phyloP scores from a whole-genome alignment of 2,329 filamentous ascomycete species.

The Diplodia mutila region DNA sequence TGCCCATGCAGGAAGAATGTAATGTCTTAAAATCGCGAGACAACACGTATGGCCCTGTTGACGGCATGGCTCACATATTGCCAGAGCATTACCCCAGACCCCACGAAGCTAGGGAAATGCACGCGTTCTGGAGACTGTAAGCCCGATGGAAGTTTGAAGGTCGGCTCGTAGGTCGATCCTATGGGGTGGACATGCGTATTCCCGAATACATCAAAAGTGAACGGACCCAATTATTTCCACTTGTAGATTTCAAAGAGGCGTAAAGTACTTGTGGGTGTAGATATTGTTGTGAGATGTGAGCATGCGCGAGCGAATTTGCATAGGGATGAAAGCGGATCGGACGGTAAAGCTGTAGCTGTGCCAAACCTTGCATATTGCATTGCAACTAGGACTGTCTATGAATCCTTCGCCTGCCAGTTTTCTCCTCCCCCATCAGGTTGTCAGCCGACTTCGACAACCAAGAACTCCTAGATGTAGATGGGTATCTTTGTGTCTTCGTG shows the following conservation, averaged over 20 bases:
- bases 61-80: not conserved
- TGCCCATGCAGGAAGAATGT: not conserved
- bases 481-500: slow-evolving; percentile 13
- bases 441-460: slow-evolving; percentile 6
- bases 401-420: not conserved
- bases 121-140: not conserved
- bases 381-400: not conserved
- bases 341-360: not conserved
- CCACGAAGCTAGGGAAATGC: not conserved
- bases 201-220: not conserved
- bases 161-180: not conserved
- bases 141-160: not conserved
- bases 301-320: not conserved
- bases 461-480: slow-evolving; percentile 16
- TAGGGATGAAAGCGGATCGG: not conserved
- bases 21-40: not conserved
- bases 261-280: not conserved
- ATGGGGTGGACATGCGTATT: not conserved
- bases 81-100: not conserved
- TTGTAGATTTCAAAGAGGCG: not conserved
- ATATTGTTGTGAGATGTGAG: not conserved
- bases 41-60: not conserved
- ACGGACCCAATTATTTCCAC: not conserved
- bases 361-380: slow-evolving; percentile 5
- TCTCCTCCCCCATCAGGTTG: not conserved